These are phyloP conservation scores for Ceratocystis lukuohia DNA, from an alignment of 2,329 filamentous ascomycete genomes.

Conservation along the genomic window DNA sequence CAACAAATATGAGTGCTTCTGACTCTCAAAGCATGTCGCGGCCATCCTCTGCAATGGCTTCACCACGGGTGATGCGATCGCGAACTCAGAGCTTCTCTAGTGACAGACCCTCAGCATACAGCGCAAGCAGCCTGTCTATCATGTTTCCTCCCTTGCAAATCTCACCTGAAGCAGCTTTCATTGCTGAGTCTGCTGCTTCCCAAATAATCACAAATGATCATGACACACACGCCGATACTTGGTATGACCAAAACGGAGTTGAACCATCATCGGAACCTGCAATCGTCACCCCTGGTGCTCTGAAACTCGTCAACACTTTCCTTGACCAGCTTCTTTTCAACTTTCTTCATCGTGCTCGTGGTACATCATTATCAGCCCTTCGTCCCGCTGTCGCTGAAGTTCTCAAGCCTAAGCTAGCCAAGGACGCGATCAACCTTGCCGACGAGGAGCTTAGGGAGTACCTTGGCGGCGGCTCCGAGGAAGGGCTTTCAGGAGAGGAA, in stretches of 20 bases:
- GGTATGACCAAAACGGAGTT: constrained; percentile 55
- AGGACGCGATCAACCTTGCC: constrained; percentile 67
- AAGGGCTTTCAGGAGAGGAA: constrained; percentile 48
- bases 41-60: constrained; percentile 27
- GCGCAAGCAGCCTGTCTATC: constrained; percentile 41
- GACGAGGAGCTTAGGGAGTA: constrained; percentile 83
- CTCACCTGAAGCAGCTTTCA: constrained; percentile 70
- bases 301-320: constrained; percentile 77
- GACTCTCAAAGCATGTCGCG: constrained; percentile 23
- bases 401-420: constrained; percentile 76
- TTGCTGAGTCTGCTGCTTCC: constrained; percentile 74
- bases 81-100: constrained; percentile 55
- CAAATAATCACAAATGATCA: constrained; percentile 86
- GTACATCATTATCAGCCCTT: constrained; percentile 60
- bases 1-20: constrained; percentile 15
- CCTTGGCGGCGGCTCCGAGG: constrained; percentile 63
- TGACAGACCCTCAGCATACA: constrained; percentile 51
- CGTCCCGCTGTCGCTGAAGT: constrained; percentile 75
- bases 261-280: constrained; percentile 55
- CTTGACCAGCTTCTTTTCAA: constrained; percentile 88
- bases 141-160: constrained; percentile 54
- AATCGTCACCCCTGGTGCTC: constrained; percentile 56
- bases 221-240: constrained; percentile 56
- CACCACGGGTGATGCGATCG: constrained; percentile 30
- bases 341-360: constrained; percentile 66